These are phyloP conservation scores for Botrytis elliptica DNA, from an alignment of 2,329 filamentous ascomycete genomes.

Conservation along the genomic window DNA sequence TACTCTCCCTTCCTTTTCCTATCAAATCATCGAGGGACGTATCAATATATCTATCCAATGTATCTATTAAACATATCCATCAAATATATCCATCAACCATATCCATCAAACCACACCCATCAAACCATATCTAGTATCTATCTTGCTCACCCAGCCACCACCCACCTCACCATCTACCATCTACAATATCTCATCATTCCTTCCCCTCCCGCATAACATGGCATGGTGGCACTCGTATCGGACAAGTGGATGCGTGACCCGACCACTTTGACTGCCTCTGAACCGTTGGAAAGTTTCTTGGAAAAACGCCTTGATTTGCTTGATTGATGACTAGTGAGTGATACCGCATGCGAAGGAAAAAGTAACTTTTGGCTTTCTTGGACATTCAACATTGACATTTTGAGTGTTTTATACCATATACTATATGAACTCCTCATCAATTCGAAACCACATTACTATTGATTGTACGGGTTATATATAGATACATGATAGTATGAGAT, in stretches of 20 bases:
- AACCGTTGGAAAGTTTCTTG: constrained; percentile 4
- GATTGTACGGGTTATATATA: neutral
- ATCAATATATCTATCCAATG: no score
- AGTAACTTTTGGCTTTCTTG: neutral
- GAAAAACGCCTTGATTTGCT: neutral
- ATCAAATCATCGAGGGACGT: no score
- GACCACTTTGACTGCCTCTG: neutral
- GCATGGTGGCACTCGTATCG: neutral
- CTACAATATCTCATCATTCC: neutral
- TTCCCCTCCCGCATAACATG: neutral
- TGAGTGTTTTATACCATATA: neutral
- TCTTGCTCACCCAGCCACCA: neutral
- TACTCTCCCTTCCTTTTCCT: no score
- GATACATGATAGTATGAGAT: no score
- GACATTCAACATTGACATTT: neutral
- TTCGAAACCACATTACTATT: neutral
- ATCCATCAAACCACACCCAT: no score
- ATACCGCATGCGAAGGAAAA: neutral
- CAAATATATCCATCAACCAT: no score
- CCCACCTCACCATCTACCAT: neutral
- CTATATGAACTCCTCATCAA: neutral
- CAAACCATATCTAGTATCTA: no score
- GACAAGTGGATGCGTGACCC: neutral
- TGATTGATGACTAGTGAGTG: neutral
- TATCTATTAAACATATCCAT: no score